These are phyloP conservation scores for Grosmannia serpens DNA, from an alignment of 2,329 filamentous ascomycete genomes.

Conservation along the genomic window DNA sequence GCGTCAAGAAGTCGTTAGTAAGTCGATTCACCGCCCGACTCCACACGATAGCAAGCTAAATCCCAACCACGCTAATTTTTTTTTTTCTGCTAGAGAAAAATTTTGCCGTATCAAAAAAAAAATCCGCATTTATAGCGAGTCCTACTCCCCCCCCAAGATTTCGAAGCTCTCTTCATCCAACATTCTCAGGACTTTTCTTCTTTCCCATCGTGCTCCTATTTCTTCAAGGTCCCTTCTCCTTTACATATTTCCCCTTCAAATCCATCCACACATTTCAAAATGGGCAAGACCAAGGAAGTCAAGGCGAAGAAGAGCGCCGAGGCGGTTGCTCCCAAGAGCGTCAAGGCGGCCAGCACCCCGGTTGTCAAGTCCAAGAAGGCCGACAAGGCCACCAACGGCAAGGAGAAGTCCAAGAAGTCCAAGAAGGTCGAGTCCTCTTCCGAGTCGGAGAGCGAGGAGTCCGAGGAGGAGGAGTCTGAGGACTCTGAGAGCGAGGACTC, in stretches of 20 bases:
- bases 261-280: constrained; percentile 25
- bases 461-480: constrained; percentile 12
- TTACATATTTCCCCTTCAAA: not conserved
- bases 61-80: constrained; percentile 13
- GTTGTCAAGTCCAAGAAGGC: constrained; percentile 57
- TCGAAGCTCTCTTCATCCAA: not conserved
- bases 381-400: constrained; percentile 35
- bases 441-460: constrained; percentile 23
- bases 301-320: constrained; percentile 41
- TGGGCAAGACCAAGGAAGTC: constrained; percentile 57
- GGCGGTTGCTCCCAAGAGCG: constrained; percentile 48
- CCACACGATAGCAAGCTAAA: not conserved
- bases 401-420: constrained; percentile 19
- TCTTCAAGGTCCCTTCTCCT: not conserved
- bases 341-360: constrained; percentile 54
- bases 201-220: not conserved
- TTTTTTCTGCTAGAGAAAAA: constrained; percentile 10
- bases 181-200: not conserved
- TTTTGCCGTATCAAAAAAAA: constrained; percentile 12
- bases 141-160: not conserved
- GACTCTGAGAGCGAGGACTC: constrained; percentile 7
- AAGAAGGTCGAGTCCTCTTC: constrained; percentile 14
- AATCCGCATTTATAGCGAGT: constrained; percentile 1
- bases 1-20: not conserved
- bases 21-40: constrained; percentile 16